Evolutionary conservation across 371 early-diverging fungal genomes (phyloP), one percentile per base, ranked within the genome.

Genomic region (Mucor sp.): DNA sequence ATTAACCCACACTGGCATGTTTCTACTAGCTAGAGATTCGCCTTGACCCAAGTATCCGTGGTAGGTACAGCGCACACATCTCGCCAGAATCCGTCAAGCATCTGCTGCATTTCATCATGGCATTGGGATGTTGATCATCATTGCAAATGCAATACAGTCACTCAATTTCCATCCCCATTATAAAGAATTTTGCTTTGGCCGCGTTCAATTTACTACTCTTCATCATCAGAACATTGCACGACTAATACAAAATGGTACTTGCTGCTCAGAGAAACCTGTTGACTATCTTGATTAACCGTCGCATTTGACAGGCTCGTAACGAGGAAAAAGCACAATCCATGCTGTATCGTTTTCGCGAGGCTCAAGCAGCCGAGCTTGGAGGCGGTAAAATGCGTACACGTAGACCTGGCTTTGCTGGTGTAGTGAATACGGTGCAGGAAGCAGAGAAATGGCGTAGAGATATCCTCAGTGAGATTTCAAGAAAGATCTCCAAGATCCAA

Each of bases 301-400:
- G 11, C 6, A 23, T 50, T 50, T 7, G 5, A 23, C n/a, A 87
- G 97, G 98, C 98, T 33, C 91, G 97, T 78, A 97, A 97, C 82
- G 93, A 97, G 84, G 98, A 98, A 71, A 98, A 98, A 77, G 97
- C 97, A 25, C 95, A 97, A 90, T 97, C 98, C 47, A 97, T 97
- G 97, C 89, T 98, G 32, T 95, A 94, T 78, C 94, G 97, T 65
- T 98, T 97, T 83, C 93, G 97, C 68, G 95, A 94, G 73, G 96
- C 96, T 27, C 94, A 96, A 78, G 90, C 89, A 57, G 90, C 91
- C 17, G 94, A 96, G 70, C 75, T 91, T n/a, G 97, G 97, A 21
- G 78, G 91, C 62, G 75, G 83, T 44, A 73, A 84, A 59, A 74
- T 78, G 30, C 76, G 84, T 62, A 89, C 91, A 53, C 85, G 88